phyloP scores from a whole-genome alignment of 1,284 basidiomycete species.

The Ceratorhiza oryzae-sativae region DNA sequence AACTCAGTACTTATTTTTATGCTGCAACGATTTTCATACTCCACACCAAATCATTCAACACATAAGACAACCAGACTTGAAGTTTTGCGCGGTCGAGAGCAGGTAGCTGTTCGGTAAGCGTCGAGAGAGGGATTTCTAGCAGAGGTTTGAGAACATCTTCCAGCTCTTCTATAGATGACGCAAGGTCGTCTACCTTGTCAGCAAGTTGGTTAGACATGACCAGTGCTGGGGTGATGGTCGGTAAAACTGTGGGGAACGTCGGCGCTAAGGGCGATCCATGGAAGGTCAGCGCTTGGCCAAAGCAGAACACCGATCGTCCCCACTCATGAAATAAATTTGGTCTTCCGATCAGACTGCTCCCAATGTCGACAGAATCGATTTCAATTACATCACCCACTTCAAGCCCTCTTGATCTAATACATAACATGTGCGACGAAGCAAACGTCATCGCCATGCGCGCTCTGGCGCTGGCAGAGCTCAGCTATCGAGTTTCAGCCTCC shows the following conservation, averaged over 20 bases:
- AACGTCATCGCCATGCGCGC: background rate
- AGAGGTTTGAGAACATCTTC: slow-evolving; percentile 69
- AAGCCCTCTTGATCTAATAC: no score
- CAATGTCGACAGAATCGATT: no score
- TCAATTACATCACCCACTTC: background rate
- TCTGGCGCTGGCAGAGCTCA: background rate
- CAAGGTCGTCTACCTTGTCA: slow-evolving; percentile 40
- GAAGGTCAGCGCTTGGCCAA: background rate
- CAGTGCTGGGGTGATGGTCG: background rate
- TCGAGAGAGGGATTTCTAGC: slow-evolving; percentile 66
- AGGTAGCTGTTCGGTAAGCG: slow-evolving; percentile 58
- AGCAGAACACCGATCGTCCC: background rate
- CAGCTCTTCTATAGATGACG: slow-evolving; percentile 66
- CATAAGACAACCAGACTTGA: slow-evolving; percentile 74
- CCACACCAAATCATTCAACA: slow-evolving; percentile 84
- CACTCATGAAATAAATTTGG: background rate
- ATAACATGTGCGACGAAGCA: background rate
- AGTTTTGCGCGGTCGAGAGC: slow-evolving; percentile 77
- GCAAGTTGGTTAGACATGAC: slow-evolving; percentile 21
- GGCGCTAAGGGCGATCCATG: background rate
- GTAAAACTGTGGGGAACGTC: background rate
- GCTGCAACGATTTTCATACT: slow-evolving; percentile 59
- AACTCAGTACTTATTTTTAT: slow-evolving; percentile 12
- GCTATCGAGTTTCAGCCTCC: slow-evolving; percentile 10
- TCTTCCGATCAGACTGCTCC: no score